These are phyloP conservation scores for Penicillium canescens DNA, from an alignment of 495 filamentous ascomycete genomes.

Conservation along the genomic window DNA sequence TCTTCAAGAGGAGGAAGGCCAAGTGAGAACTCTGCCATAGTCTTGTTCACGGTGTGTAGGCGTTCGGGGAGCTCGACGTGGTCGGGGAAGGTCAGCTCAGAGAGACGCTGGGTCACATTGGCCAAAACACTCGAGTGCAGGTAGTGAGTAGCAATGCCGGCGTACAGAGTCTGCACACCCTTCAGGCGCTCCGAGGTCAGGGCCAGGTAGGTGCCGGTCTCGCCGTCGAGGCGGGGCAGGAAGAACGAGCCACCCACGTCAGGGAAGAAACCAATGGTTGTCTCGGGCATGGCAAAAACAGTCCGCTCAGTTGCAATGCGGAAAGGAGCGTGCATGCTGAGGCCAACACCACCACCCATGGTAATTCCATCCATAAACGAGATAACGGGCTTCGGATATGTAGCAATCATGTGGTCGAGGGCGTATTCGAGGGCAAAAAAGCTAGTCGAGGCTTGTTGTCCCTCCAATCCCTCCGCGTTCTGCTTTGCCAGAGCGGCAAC, in stretches of 20 bases:
- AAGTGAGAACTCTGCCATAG: slow-evolving; percentile 87
- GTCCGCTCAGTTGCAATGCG: slow-evolving; percentile 95
- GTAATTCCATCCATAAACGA: slow-evolving; percentile 98
- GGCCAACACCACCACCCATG: slow-evolving; percentile 95
- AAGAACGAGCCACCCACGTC: slow-evolving; percentile 97
- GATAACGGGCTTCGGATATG: slow-evolving; percentile 88
- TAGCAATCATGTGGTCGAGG: slow-evolving; percentile 94
- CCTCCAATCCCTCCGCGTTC: slow-evolving; percentile 67
- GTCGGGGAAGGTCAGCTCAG: slow-evolving; percentile 86
- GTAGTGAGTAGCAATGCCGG: slow-evolving; percentile 91
- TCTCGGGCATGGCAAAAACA: slow-evolving; percentile 97
- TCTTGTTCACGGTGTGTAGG: slow-evolving; percentile 71
- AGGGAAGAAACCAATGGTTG: slow-evolving; percentile 95
- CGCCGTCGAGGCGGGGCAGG: slow-evolving; percentile 82
- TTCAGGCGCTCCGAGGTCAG: slow-evolving; percentile 79
- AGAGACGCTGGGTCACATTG: slow-evolving; percentile 78
- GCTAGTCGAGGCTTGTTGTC: slow-evolving; percentile 66
- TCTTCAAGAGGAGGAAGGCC: slow-evolving; percentile 68
- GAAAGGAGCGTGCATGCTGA: slow-evolving; percentile 93
- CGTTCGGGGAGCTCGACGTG: slow-evolving; percentile 59
- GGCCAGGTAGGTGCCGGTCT: slow-evolving; percentile 84
- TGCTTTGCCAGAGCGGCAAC: slow-evolving; percentile 72
- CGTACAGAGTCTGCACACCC: slow-evolving; percentile 77
- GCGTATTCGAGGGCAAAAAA: slow-evolving; percentile 94
- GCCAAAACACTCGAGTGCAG: slow-evolving; percentile 83